A percentile compares a stretch with the other conserved stretches of the same genome.
Evolutionary conservation across 139 green algal species (phyloP).

Genomic region (Volvox reticuliferus): DNA sequence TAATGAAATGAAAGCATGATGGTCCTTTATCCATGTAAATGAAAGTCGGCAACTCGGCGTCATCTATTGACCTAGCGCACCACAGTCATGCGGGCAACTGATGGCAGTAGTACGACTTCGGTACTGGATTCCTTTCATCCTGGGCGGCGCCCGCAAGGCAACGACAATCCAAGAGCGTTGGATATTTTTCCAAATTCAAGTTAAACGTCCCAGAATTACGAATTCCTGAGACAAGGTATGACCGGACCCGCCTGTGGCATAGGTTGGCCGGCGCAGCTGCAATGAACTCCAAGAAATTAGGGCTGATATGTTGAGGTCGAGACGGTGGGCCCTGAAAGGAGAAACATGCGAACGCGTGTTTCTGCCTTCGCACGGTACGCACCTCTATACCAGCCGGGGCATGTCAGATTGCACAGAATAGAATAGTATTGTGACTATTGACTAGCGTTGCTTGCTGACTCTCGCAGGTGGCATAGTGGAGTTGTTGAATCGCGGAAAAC

Average conservation of each 20-base stretch:
- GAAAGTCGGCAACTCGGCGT: no score
- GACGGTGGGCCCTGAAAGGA: background rate
- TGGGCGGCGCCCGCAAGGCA: no score
- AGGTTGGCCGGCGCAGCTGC: background rate
- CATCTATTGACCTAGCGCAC: no score
- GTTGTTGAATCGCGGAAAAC: background rate
- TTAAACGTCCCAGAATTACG: no score
- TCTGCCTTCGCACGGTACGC: background rate
- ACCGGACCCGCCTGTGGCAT: background rate
- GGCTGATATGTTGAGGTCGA: background rate
- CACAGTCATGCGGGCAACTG: no score
- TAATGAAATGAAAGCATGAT: no score
- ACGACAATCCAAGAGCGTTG: no score
- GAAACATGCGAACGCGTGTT: conserved; percentile 14
- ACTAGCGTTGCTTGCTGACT: background rate
- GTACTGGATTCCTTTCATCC: no score
- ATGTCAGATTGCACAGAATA: background rate
- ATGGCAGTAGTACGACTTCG: no score
- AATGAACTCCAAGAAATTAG: background rate
- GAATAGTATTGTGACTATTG: background rate
- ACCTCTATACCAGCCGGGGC: background rate
- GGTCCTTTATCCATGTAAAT: no score
- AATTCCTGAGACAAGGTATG: no score
- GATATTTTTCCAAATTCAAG: no score
- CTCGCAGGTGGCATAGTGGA: background rate